Conservation (phyloP, 2,329 filamentous ascomycete species). For the Beauveria sp. region DNA sequence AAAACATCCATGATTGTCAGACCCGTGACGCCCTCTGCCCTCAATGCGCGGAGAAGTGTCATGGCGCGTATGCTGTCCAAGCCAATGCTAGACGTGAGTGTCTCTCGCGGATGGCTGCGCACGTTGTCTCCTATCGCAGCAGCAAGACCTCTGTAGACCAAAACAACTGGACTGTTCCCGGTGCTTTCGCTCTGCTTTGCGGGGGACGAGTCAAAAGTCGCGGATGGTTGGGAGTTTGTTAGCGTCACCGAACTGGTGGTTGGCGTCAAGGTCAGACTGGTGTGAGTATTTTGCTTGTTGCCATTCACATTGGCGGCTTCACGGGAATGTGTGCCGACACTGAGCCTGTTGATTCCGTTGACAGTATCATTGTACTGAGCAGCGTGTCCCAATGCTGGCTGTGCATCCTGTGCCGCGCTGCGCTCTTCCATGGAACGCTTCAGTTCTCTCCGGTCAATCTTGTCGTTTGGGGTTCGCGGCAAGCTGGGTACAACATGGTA, state of each 20-base stretch:
- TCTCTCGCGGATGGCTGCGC: not conserved
- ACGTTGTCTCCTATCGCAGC: not conserved
- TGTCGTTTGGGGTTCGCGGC: slow-evolving; percentile 3
- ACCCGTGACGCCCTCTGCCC: not conserved
- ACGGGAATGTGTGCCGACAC: not conserved
- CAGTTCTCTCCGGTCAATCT: not conserved
- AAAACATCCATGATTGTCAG: not conserved
- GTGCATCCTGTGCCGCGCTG: not conserved
- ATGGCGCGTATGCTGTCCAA: slow-evolving; percentile 5
- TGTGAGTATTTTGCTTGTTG: not conserved
- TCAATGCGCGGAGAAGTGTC: not conserved
- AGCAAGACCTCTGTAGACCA: not conserved
- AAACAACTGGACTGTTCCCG: not conserved
- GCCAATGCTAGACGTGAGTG: not conserved
- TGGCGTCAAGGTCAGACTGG: not conserved
- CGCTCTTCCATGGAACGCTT: not conserved
- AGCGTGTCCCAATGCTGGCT: not conserved
- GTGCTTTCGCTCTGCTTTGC: not conserved
- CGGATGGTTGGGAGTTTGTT: not conserved
- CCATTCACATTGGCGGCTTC: not conserved
- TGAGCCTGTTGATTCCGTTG: not conserved
- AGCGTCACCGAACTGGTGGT: not conserved
- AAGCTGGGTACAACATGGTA: not conserved
- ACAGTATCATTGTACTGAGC: not conserved
- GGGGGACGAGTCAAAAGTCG: not conserved